phyloP scores from a whole-genome alignment of 352 stramenopile genomes.

The Globisporangium alternatum region DNA sequence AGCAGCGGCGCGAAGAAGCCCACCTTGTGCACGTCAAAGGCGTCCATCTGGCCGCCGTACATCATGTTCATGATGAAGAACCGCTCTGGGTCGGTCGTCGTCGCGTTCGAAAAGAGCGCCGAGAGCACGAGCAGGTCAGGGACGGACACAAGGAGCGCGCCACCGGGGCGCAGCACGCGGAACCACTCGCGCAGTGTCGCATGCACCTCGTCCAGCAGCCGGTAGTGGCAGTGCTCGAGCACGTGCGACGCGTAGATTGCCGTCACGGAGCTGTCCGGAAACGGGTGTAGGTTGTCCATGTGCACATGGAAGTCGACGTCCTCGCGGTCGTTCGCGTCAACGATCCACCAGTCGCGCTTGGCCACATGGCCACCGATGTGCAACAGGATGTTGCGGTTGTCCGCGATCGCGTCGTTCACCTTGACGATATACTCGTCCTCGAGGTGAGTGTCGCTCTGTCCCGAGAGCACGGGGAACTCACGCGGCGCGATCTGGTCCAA shows the following conservation, averaged over 20 bases:
- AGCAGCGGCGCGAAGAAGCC: conserved; percentile 67
- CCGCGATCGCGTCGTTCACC: conserved; percentile 28
- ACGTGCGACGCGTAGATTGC: conserved; percentile 75
- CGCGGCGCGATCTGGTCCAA: conserved; percentile 19
- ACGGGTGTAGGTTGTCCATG: conserved; percentile 70
- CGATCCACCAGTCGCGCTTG: conserved; percentile 60
- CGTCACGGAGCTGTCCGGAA: conserved; percentile 52
- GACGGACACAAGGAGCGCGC: conserved; percentile 56
- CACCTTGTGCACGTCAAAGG: conserved; percentile 76
- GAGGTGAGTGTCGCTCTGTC: conserved; percentile 27
- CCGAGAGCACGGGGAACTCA: conserved; percentile 35
- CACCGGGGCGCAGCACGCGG: conserved; percentile 57
- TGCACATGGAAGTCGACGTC: conserved; percentile 58
- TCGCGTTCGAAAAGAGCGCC: conserved; percentile 55
- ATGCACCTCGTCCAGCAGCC: conserved; percentile 42
- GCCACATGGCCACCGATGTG: conserved; percentile 55
- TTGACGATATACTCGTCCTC: conserved; percentile 39
- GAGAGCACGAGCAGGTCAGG: conserved; percentile 61
- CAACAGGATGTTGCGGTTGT: conserved; percentile 39
- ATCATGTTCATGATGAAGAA: conserved; percentile 73
- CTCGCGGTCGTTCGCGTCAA: conserved; percentile 50
- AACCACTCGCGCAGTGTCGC: conserved; percentile 67
- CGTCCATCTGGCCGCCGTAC: conserved; percentile 64
- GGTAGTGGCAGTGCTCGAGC: conserved; percentile 71
- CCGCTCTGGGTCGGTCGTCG: conserved; percentile 45